Base-by-base conservation (phyloP, 768 basidiomycete genomes). In the Mrakia blollopis region DNA sequence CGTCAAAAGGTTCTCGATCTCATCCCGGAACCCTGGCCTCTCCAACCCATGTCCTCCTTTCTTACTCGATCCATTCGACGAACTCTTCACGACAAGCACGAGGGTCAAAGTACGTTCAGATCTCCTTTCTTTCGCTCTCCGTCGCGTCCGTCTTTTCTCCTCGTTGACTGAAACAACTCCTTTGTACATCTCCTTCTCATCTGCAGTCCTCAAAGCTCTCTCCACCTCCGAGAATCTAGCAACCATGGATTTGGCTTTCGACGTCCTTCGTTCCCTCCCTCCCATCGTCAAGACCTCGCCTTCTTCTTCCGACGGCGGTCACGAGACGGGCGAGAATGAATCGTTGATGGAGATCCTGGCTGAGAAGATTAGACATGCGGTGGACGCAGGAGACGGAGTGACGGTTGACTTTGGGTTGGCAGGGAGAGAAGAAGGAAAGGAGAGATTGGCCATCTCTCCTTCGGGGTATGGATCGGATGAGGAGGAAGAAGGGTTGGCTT, bases 51-150 rank as follows among this genome's bases (percentile, higher is more conserved):
- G 77, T 89, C 92, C 0, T 88, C 90, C 6, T 94, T 96, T 85
- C 85, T 96, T 37, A 84, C 89, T 6, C 89, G 92, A 23, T 92
- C 92, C 4, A 88, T 94, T 77, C 88, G 92, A 32, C 87, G 91
- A 79, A 88, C 89, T 13, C 84, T 93, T 32, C 93, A 96, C 80
- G 84, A 86, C n/a, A 63, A 74, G 41, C 44, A 63, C n/a, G 62
- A 74, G 30, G 62, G 62, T 21, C 62, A 67, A 35, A 74, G 63
- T 65, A 25, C 30, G 63, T 67, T 30, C 47, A 5, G 7, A 11
- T 32, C 52, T 37, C 47, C 35, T 18, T 32, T 18, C 18, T 32
- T 57, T 39, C 28, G 18, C 47, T n/a, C 28, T 14, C 54, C 47
- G 28, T 52, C 35, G 32, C 3, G n/a, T 16, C 39, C 32, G 10